A percentile compares a stretch with the other conserved stretches of the same genome.
phyloP scores from a whole-genome alignment of 192 early-diverging fungal genomes.

The Gamsiella multidivaricata region DNA sequence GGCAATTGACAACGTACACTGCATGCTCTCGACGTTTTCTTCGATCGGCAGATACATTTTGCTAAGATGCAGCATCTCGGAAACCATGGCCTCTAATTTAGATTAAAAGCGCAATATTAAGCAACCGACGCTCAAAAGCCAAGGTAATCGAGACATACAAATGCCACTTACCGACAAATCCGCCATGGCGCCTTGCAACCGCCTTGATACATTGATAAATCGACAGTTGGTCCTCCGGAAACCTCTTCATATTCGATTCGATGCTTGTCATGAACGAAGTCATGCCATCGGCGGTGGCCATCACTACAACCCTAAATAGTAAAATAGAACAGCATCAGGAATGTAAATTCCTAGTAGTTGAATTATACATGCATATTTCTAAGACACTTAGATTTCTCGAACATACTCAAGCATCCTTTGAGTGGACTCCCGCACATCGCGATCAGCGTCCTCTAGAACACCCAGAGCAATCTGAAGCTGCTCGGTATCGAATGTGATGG shows the following conservation, averaged over 20 bases:
- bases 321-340: too few species aligned
- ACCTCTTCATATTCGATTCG: slow-evolving; percentile 68
- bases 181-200: slow-evolving; percentile 72
- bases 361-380: too few species aligned
- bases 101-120: not conserved
- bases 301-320: slow-evolving; percentile 57
- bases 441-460: slow-evolving; percentile 82
- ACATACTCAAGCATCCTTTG: slow-evolving; percentile 80
- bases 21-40: slow-evolving; percentile 71
- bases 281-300: slow-evolving; percentile 57
- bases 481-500: slow-evolving; percentile 73
- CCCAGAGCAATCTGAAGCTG: slow-evolving; percentile 79
- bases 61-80: slow-evolving; percentile 72
- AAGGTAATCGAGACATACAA: not conserved
- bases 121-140: not conserved
- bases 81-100: slow-evolving; percentile 57
- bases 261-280: slow-evolving; percentile 68
- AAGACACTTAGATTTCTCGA: too few species aligned
- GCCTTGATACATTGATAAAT: slow-evolving; percentile 75
- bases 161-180: slow-evolving; percentile 58
- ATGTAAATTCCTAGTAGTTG: too few species aligned
- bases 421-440: slow-evolving; percentile 71
- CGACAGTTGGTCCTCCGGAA: slow-evolving; percentile 74
- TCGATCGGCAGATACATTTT: slow-evolving; percentile 77
- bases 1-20: slow-evolving; percentile 61